Base-by-base conservation (phyloP, 306 rosid genomes). In the Castanospermum australe region DNA sequence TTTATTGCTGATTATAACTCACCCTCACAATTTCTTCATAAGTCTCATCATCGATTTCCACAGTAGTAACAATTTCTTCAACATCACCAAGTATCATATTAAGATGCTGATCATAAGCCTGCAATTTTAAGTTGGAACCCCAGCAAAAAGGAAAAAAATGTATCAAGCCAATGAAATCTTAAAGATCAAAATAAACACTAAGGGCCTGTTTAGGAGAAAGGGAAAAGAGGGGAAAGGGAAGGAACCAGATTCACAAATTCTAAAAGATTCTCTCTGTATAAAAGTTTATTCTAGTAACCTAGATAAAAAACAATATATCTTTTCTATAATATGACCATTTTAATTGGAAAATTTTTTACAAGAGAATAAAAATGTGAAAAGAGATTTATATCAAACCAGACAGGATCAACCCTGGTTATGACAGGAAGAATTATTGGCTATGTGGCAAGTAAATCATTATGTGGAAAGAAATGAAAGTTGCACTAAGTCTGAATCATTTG, bases 41-140 rank as follows among this genome's bases (percentile, higher is more conserved):
- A 4, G 99, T 96, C 80, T 96, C 99, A 71, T 96, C 99, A 62
- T 96, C 99, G 9, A 96, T 96, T 84, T 96, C 99, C 6, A 96
- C 96, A 8, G 97, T 86, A 6, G 99, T 96, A 74, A 96, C 96
- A 20, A 90, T 38, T 86, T 96, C 99, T 79, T 96, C 99, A 22
- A 96, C 99, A 84, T 96, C 99, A 39, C 99, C 99, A n/a, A 96
- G 99, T 84, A 96, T 96, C 99, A 96, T 96, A 85, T 96, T 96
- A 61, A 96, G 92, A 86, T 96, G 99, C 73, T 96, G 99, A 89
- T 96, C 99, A 82, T 96, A 96, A 48, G 99, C 99, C 99, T 96
- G 91, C 84, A 90, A 80, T 73, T 45, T 33, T 60, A 79, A 72
- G 79, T 67, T 55, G 66, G n/a, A 52, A 80, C 59, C 67, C 35